Evolutionary conservation across 108 stramenopile genomes (phyloP), one percentile per base, ranked within the genome.

Genomic region (Licmophora abbreviata): DNA sequence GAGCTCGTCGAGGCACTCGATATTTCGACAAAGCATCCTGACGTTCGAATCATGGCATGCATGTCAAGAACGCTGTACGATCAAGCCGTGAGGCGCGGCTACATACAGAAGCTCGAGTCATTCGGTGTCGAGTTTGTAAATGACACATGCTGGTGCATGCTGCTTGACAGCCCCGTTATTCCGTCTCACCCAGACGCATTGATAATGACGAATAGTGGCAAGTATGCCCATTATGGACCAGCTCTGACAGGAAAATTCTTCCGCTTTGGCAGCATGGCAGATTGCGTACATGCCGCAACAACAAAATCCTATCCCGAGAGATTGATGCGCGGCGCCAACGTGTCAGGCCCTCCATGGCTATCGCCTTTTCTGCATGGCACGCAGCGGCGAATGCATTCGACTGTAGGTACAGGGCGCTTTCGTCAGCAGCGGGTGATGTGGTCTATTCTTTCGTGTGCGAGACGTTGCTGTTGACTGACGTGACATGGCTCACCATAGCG

Each of bases 121-220:
- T 83, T 77, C 47, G 89, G 89, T 8, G 60, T 87, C 0, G 49
- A 59, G 43, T 75, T 87, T 52, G 68, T 92, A n/a, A 71, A 73
- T 53, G 89, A 92, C 54, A 92, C 89, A 1, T 92, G 89, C 48
- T 92, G 89, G 89, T 92, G 89, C 47, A 92, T 92, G 89, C 68
- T 92, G 10, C 44, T 84, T 44, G 72, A 92, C 37, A 74, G 81
- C 17, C 88, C 88, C 0, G 73, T 90, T 50, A 82, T 89, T 20
- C 87, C 87, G 9, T 42, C 51, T 15, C 43, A 70, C 15, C 56
- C 62, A 0, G 54, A 62, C 37, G 69, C 74, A 17, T 65, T 40
- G n/a, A 81, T 85, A 32, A 36, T 87, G 54, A 87, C 85, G 12
- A 87, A 85, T 41, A 79, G 77, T 59, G 89, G 80, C 9, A 91